These are phyloP conservation scores for Phaeosphaeria sp. DNA, from an alignment of 2,329 filamentous ascomycete genomes.

Conservation along the genomic window DNA sequence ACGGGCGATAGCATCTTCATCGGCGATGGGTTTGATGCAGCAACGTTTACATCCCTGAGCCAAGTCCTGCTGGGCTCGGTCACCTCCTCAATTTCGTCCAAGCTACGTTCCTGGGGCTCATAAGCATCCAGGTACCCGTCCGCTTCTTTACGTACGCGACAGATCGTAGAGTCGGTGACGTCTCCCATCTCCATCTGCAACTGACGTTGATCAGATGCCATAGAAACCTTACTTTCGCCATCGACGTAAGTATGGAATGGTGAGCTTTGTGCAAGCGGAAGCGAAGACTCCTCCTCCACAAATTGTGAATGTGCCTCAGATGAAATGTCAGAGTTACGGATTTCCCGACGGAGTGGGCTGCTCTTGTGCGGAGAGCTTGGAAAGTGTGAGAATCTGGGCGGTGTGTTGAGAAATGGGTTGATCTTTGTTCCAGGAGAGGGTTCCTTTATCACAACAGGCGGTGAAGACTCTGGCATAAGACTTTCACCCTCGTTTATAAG, in stretches of 20 bases:
- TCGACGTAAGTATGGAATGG: constrained; percentile 42
- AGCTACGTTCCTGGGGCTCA: constrained; percentile 37
- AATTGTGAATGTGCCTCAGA: constrained; percentile 23
- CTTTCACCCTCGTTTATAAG: constrained; percentile 41
- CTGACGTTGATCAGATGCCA: constrained; percentile 41
- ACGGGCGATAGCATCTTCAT: constrained; percentile 23
- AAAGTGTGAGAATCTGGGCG: constrained; percentile 35
- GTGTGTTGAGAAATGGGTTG: constrained; percentile 42
- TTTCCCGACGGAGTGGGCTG: constrained; percentile 42
- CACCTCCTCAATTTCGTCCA: constrained; percentile 44
- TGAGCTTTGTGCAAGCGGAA: constrained; percentile 41
- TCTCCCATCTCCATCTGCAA: constrained; percentile 39
- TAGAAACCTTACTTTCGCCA: constrained; percentile 29
- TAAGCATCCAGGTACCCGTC: constrained; percentile 44
- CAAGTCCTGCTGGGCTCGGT: constrained; percentile 39
- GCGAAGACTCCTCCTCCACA: constrained; percentile 33
- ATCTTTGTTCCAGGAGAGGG: constrained; percentile 18
- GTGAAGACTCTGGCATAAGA: constrained; percentile 39
- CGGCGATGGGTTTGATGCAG: constrained; percentile 31
- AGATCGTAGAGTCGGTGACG: constrained; percentile 32
- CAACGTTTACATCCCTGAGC: constrained; percentile 20
- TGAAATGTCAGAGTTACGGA: constrained; percentile 35
- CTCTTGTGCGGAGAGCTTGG: constrained; percentile 40
- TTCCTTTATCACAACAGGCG: constrained; percentile 25
- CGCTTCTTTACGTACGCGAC: constrained; percentile 40